Conservation (phyloP, 164 flowering plant species). For the Stephania cephalantha region DNA sequence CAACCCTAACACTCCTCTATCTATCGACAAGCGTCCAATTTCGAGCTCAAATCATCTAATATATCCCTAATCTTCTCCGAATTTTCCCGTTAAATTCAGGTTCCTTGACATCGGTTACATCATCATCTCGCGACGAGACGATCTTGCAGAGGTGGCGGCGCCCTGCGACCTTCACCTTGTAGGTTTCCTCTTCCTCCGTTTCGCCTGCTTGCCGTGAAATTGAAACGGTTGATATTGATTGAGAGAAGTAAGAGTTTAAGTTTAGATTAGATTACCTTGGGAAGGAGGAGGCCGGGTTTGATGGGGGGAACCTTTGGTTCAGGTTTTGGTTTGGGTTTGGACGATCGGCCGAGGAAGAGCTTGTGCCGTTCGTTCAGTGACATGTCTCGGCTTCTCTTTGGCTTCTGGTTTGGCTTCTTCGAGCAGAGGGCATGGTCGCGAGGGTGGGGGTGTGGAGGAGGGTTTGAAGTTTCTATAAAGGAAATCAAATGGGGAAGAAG, state of each 20-base stretch:
- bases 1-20: constrained; percentile 30
- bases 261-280: background rate
- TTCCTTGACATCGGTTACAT: constrained; percentile 6
- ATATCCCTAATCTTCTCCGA: constrained; percentile 55
- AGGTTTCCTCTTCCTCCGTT: constrained; percentile 18
- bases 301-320: constrained; percentile 1
- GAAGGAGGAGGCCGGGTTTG: constrained; percentile 4
- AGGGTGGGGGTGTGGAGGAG: no score
- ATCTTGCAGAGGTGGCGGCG: constrained; percentile 48
- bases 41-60: constrained; percentile 57
- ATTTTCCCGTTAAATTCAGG: constrained; percentile 19
- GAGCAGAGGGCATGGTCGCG: no score
- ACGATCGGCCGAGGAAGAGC: constrained; percentile 40
- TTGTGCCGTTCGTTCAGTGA: constrained; percentile 66
- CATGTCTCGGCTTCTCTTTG: constrained; percentile 11
- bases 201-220: constrained; percentile 1
- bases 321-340: background rate
- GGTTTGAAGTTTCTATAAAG: no score
- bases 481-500: no score
- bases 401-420: no score
- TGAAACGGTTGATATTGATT: background rate
- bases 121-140: constrained; percentile 15
- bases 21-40: constrained; percentile 63
- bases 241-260: background rate
- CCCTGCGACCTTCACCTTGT: constrained; percentile 38